Evolutionary conservation across 805 yeast genomes (phyloP), one percentile per base, ranked within the genome.

Genomic region (Peterozyma toletana): DNA sequence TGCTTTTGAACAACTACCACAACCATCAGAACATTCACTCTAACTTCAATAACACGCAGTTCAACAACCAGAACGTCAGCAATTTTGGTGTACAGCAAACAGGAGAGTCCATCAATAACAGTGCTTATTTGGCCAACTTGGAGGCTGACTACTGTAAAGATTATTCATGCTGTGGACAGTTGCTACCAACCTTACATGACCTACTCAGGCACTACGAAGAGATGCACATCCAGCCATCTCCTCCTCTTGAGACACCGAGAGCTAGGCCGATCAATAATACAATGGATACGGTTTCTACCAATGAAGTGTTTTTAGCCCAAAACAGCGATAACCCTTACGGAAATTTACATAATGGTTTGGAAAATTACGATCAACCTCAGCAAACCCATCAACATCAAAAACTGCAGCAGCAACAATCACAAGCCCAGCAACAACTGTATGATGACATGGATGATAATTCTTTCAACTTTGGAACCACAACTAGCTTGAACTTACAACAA

Each of bases 81-180:
- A 56, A 53, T 47, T 58, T 62, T 44, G 42, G 48, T 9, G 50
- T 62, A 39, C 47, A 52, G 17, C 60, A 64, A 48, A 46, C 58
- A 38, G 48, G 59, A 50, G 86, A 88, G 43, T 87, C 86, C 33
- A 76, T 83, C 17, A 68, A 77, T 45, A 74, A 78, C 47, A 78
- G 91, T 27, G 77, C 93, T 9, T 93, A 91, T 60, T 71, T 93
- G 48, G 96, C 98, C 15, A 87, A 86, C 56, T 70, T 91, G 47
- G 99, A 91, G 64, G 96, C 96, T 9, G 90, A 90, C 61, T 93
- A 91, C 64, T 93, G 99, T 64, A 86, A 86, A 62, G 99, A 93
- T 67, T 93, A 93, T 65, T 80, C 88, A 41, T 93, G 99, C 66
- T 93, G 99, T 67, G 99, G 98, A 29, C 84, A 86, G 58, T 69